phyloP scores from a whole-genome alignment of 2,329 filamentous ascomycete genomes.

The Aureobasidium melanogenum region DNA sequence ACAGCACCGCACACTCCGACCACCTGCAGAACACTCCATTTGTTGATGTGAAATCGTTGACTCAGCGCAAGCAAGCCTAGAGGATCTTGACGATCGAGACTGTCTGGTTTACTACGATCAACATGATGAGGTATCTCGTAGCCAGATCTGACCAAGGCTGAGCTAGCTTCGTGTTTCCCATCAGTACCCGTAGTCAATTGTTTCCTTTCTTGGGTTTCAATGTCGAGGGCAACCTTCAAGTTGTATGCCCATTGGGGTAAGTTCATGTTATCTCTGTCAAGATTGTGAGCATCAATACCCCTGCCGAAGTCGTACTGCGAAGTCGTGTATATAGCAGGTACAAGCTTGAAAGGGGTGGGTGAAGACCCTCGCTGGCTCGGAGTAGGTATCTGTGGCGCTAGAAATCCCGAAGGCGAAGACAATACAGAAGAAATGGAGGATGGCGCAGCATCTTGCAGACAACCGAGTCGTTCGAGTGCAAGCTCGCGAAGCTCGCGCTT shows the following conservation, averaged over 20 bases:
- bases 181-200: conserved; percentile 49
- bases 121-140: neutral
- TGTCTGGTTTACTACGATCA: neutral
- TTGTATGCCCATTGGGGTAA: conserved; percentile 70
- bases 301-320: neutral
- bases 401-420: conserved; percentile 20
- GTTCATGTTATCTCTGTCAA: neutral
- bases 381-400: conserved; percentile 6
- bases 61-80: conserved; percentile 66
- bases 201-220: conserved; percentile 45
- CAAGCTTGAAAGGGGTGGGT: neutral
- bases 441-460: conserved; percentile 5
- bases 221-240: conserved; percentile 64
- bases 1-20: conserved; percentile 11
- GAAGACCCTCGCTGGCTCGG: conserved; percentile 2
- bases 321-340: neutral
- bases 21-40: conserved; percentile 9
- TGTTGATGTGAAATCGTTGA: conserved; percentile 15
- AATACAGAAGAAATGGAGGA: conserved; percentile 11
- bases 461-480: conserved; percentile 20
- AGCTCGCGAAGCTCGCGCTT: conserved; percentile 18
- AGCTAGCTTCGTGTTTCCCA: conserved; percentile 20
- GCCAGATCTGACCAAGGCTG: neutral
- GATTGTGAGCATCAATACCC: neutral
- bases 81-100: conserved; percentile 57